phyloP scores from a whole-genome alignment of 495 filamentous ascomycete genomes.

The Xylaria scruposa region DNA sequence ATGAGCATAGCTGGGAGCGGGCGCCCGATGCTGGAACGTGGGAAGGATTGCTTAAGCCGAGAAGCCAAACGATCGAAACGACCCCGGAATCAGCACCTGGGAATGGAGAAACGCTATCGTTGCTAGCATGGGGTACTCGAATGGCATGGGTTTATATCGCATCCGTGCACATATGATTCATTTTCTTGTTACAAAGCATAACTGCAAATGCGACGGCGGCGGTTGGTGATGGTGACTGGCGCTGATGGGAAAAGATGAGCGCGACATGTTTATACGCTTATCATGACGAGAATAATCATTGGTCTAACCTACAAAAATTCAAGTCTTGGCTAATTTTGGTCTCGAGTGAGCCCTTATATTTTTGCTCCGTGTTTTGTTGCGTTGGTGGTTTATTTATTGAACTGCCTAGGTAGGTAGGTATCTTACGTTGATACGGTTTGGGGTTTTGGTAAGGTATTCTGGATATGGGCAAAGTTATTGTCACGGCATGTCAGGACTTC shows the following conservation, averaged over 20 bases:
- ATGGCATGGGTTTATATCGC: slow-evolving; percentile 2
- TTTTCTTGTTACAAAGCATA: neutral
- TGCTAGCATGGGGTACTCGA: slow-evolving; percentile 2
- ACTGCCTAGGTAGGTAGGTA: neutral
- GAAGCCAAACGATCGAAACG: neutral
- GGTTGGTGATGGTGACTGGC: neutral
- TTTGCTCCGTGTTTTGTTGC: neutral
- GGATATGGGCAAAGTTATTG: neutral
- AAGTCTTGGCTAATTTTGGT: slow-evolving; percentile 6
- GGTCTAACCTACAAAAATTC: slow-evolving; percentile 1
- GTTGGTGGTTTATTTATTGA: neutral
- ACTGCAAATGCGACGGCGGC: neutral
- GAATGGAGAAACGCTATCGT: neutral
- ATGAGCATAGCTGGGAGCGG: neutral
- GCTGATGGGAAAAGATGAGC: slow-evolving; percentile 7
- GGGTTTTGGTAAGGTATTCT: neutral
- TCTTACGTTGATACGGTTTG: too few relatives aligned
- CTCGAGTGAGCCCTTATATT: neutral
- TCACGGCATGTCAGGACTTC: neutral
- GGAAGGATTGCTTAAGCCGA: neutral
- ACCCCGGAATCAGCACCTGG: neutral
- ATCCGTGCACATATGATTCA: neutral
- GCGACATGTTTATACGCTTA: slow-evolving; percentile 5
- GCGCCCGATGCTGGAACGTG: neutral
- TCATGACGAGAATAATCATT: slow-evolving; percentile 8